phyloP scores from a whole-genome alignment of 345 rosid genomes.

The Citrus sinensis region DVS_A1.0 CM039168.1:1133001-1133500 shows the following conservation, averaged over 20 bases:
- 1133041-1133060: slow-evolving; percentile 9
- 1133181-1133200: background rate
- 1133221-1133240: background rate
- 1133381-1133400: background rate
- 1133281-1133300: background rate
- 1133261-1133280: background rate
- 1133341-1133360: background rate
- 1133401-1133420: background rate
- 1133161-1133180: background rate
- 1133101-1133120: background rate
- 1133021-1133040: background rate
- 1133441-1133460: background rate
- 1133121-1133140: background rate
- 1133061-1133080: slow-evolving; percentile 2
- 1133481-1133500: no score
- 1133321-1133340: background rate
- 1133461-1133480: no score
- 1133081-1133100: background rate
- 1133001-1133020: background rate
- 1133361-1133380: background rate
- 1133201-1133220: background rate
- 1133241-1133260: background rate
- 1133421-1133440: background rate
- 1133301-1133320: background rate
- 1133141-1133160: background rate